Percentiles rank a stretch among this genome's conserved stretches.
phyloP scores from a whole-genome alignment of 2,329 filamentous ascomycete species.

The Fusarium sulawesiense region DNA sequence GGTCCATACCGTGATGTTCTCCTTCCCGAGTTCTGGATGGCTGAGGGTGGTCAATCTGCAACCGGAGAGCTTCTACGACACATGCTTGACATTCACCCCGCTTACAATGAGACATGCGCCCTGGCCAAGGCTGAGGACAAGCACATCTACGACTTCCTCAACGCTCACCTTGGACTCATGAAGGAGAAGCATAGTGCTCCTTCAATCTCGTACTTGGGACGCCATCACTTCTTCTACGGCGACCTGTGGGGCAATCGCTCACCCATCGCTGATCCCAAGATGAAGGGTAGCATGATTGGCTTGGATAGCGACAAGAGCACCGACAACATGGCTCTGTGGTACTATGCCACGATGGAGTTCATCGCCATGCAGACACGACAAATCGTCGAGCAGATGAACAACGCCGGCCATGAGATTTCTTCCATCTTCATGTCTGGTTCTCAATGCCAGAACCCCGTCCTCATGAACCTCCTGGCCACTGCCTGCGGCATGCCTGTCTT shows the following conservation, averaged over 20 bases:
- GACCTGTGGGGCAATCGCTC: slow-evolving; percentile 97
- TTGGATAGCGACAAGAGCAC: slow-evolving; percentile 87
- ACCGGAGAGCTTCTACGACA: slow-evolving; percentile 95
- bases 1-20: slow-evolving; percentile 96
- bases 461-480: slow-evolving; percentile 92
- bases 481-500: slow-evolving; percentile 92
- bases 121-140: slow-evolving; percentile 83
- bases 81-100: slow-evolving; percentile 93
- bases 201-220: slow-evolving; percentile 83
- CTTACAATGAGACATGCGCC: slow-evolving; percentile 82
- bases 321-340: slow-evolving; percentile 88
- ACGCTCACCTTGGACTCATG: slow-evolving; percentile 84
- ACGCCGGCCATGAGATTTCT: slow-evolving; percentile 83
- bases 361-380: slow-evolving; percentile 97
- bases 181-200: slow-evolving; percentile 76
- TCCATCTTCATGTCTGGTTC: slow-evolving; percentile 99
- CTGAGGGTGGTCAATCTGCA: slow-evolving; percentile 95
- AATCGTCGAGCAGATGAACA: slow-evolving; percentile 95
- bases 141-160: slow-evolving; percentile 96
- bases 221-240: slow-evolving; percentile 98
- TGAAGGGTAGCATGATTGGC: slow-evolving; percentile 91
- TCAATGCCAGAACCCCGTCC: slow-evolving; percentile 93
- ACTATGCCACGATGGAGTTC: slow-evolving; percentile 97
- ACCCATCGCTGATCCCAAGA: slow-evolving; percentile 89
- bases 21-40: slow-evolving; percentile 93